Conservation (phyloP, 768 basidiomycete species). For the Boletus patriciae region DNA sequence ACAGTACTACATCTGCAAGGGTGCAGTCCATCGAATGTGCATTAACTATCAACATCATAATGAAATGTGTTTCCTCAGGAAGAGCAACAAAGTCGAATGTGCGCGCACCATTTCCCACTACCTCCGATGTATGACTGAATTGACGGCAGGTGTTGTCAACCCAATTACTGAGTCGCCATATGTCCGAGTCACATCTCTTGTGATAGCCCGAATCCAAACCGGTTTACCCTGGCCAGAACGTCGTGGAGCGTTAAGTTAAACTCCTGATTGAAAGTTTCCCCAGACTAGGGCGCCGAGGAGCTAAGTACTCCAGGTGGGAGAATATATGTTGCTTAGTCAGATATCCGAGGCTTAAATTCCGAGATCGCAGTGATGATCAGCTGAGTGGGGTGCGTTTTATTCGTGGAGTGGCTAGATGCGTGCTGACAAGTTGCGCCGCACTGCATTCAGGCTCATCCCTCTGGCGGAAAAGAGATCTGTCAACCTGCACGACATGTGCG, state of each 20-base stretch:
- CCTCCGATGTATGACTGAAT: constrained; percentile 7
- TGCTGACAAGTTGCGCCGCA: constrained; percentile 1
- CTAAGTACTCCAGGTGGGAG: constrained; percentile 56
- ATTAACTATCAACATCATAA: constrained; percentile 9
- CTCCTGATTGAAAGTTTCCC: constrained; percentile 3
- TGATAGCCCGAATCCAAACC: constrained; percentile 47
- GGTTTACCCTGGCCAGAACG: constrained; percentile 9
- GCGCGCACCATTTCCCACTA: constrained; percentile 30
- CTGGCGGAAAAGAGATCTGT: constrained; percentile 68
- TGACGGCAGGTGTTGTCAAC: constrained; percentile 47
- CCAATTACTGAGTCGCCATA: constrained; percentile 69
- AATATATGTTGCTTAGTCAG: constrained; percentile 76
- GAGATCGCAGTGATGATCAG: constrained; percentile 72
- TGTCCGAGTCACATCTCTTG: constrained; percentile 52
- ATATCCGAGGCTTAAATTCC: constrained; percentile 63
- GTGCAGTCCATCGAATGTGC: constrained; percentile 38
- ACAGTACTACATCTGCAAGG: constrained; percentile 55
- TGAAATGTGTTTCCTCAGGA: constrained; percentile 39
- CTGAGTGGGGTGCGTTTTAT: constrained; percentile 65
- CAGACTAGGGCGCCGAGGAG: constrained; percentile 49
- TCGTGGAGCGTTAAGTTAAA: neutral
- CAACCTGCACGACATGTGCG: constrained; percentile 52
- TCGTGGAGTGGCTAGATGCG: constrained; percentile 1
- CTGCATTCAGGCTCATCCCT: constrained; percentile 77
- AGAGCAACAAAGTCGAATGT: constrained; percentile 72